A percentile compares a stretch with the other conserved stretches of the same genome.
Conservation (phyloP, 2,329 filamentous ascomycete species). For the Aspergillus candidus region DNA sequence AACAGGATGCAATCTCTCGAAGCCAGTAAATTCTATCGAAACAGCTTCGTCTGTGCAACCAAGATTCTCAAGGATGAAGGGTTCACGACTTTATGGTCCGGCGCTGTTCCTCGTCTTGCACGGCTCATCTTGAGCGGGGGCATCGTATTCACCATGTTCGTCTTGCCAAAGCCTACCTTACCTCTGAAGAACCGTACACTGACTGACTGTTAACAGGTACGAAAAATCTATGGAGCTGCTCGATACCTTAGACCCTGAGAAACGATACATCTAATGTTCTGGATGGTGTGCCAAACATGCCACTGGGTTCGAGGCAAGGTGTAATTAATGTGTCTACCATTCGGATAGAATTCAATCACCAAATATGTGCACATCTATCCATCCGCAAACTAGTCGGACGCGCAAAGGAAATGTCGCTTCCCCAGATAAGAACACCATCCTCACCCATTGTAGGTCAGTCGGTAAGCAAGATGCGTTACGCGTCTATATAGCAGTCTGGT, state of each 20-base stretch:
- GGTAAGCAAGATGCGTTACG: no score
- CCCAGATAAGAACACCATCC: no score
- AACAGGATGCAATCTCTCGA: slow-evolving; percentile 90
- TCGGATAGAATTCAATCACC: no score
- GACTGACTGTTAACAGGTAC: slow-evolving; percentile 47
- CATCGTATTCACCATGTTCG: slow-evolving; percentile 90
- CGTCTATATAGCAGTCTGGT: no score
- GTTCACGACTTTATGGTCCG: slow-evolving; percentile 85
- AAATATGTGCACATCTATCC: no score
- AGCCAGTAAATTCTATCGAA: slow-evolving; percentile 72
- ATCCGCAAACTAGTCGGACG: no score
- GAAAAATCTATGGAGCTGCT: slow-evolving; percentile 93
- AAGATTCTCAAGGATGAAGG: slow-evolving; percentile 87
- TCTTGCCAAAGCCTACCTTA: slow-evolving; percentile 9
- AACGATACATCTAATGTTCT: slow-evolving; percentile 63
- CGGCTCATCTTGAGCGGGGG: slow-evolving; percentile 85
- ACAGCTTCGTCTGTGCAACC: slow-evolving; percentile 75
- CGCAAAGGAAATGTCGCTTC: no score
- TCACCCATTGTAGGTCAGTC: no score
- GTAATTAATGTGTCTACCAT: no score
- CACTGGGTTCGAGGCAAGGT: no score
- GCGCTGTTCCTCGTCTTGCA: slow-evolving; percentile 77
- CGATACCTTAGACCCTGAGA: slow-evolving; percentile 71
- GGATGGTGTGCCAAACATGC: no score
- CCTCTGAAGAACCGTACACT: slow-evolving; percentile 7